Evolutionary conservation across 768 basidiomycete genomes (phyloP).

Genomic region (Lepiota subincarnata): DNA sequence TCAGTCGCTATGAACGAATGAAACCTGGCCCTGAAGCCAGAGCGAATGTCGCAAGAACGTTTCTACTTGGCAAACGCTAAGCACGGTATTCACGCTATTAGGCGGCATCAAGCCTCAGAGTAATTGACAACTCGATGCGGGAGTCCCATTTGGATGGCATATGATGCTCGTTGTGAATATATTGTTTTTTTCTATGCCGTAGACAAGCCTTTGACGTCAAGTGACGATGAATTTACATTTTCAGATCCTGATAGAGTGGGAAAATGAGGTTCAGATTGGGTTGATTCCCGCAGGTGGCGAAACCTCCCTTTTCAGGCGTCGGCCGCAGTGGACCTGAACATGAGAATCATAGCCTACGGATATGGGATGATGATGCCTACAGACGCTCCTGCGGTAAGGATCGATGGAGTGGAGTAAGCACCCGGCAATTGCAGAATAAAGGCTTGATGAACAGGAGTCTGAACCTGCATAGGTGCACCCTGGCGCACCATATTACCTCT

Average conservation of each 20-base stretch:
- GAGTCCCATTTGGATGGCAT: too few species aligned
- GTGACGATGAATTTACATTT: background rate
- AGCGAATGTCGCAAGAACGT: too few species aligned
- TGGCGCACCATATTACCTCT: background rate
- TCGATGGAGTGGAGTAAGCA: constrained; percentile 5
- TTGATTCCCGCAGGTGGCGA: background rate
- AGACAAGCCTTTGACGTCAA: background rate
- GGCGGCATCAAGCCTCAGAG: too few species aligned
- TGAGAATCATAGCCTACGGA: background rate
- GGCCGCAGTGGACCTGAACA: background rate
- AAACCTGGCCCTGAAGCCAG: background rate
- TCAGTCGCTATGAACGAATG: too few species aligned
- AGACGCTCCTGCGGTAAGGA: background rate
- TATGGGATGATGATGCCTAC: background rate
- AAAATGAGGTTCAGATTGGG: background rate
- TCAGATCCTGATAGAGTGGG: background rate
- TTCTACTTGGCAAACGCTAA: too few species aligned
- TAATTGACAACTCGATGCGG: too few species aligned
- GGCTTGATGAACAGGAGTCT: background rate
- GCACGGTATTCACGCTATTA: too few species aligned
- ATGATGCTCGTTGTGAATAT: too few species aligned
- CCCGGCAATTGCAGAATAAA: background rate
- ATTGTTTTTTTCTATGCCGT: too few species aligned
- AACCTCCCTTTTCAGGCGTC: background rate
- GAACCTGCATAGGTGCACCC: background rate